Percentiles rank a stretch among this genome's conserved stretches.
phyloP scores from a whole-genome alignment of 345 rosid genomes.

The Citrus mangshanensis region DNA sequence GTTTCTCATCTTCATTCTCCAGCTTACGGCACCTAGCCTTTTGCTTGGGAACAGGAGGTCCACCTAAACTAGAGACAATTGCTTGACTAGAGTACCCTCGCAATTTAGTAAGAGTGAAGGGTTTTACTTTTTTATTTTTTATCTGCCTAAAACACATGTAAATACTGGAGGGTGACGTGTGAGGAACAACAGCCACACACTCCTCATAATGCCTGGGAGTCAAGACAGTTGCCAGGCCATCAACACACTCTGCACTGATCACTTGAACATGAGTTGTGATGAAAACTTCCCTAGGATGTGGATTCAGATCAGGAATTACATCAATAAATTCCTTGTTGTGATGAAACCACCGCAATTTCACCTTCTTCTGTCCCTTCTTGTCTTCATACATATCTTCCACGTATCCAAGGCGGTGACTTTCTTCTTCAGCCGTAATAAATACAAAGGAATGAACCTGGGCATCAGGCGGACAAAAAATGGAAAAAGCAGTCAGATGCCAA shows the following conservation, averaged over 20 bases:
- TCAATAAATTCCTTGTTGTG: conserved; percentile 30
- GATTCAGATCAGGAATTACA: conserved; percentile 25
- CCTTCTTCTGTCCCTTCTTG: conserved; percentile 48
- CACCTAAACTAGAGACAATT: conserved; percentile 28
- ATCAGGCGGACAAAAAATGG: neutral
- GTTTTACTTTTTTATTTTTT: conserved; percentile 36
- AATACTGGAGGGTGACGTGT: conserved; percentile 13
- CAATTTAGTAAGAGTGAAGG: conserved; percentile 45
- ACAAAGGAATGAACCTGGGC: conserved; percentile 48
- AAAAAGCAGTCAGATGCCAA: conserved; percentile 5
- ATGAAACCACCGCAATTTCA: conserved; percentile 51
- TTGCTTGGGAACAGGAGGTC: conserved; percentile 9
- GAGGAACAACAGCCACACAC: conserved; percentile 20
- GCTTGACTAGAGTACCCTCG: conserved; percentile 43
- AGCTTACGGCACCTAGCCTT: conserved; percentile 17
- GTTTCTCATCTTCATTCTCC: conserved; percentile 17
- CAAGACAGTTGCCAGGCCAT: conserved; percentile 44
- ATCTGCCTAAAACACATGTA: conserved; percentile 43
- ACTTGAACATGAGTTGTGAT: conserved; percentile 42
- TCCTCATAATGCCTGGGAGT: conserved; percentile 38
- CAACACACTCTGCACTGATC: conserved; percentile 41
- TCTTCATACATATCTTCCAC: conserved; percentile 55
- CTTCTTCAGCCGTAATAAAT: conserved; percentile 37
- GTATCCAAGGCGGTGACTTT: conserved; percentile 32
- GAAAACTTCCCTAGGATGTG: conserved; percentile 40